Percentiles rank a stretch among this genome's conserved stretches.
Conservation (phyloP, 176 grass and related monocot genomes). For the Carex littledalei region DNA sequence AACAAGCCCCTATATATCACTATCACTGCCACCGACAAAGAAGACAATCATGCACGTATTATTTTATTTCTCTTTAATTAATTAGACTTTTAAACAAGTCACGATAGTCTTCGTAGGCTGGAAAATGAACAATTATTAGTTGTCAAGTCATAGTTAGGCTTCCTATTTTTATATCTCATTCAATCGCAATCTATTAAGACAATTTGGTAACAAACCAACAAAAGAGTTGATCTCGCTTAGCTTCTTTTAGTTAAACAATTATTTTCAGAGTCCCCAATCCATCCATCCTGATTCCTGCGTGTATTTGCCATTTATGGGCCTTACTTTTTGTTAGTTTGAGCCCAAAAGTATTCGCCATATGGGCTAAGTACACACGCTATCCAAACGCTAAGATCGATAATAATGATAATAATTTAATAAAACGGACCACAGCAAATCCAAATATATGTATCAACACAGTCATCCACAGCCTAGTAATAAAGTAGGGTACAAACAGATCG, state of each 20-base stretch:
- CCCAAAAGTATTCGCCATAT: neutral
- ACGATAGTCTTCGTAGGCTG: neutral
- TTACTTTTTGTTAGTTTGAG: neutral
- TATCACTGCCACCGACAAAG: neutral
- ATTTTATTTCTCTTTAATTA: neutral
- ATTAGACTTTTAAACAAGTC: neutral
- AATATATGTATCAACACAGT: neutral
- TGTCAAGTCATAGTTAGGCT: neutral
- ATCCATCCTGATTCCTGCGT: neutral
- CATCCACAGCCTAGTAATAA: too few species aligned
- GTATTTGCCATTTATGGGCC: neutral
- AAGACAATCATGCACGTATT: neutral
- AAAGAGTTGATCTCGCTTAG: neutral
- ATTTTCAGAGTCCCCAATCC: neutral
- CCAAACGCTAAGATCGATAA: neutral
- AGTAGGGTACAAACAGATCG: too few species aligned
- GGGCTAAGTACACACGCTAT: neutral
- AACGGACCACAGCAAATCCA: neutral
- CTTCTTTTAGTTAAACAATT: neutral
- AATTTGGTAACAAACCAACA: neutral
- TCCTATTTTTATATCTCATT: neutral
- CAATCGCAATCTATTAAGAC: neutral
- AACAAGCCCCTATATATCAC: neutral
- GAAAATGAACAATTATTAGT: neutral
- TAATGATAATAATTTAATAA: neutral